These are phyloP conservation scores for Argentina anserina DNA, from an alignment of 306 rosid species.

Conservation along the genomic window DNA sequence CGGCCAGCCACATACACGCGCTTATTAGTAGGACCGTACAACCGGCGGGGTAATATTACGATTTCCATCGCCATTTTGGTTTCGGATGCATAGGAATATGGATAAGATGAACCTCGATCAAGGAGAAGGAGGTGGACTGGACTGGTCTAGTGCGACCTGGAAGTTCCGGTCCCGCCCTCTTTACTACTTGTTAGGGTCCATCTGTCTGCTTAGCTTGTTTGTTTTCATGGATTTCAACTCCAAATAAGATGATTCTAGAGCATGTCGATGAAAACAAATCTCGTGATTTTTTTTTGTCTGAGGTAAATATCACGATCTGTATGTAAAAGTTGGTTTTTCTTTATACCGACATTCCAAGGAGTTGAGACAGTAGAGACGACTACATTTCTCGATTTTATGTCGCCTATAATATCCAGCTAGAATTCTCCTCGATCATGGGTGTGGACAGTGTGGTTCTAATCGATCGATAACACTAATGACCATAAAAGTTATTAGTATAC, in stretches of 20 bases:
- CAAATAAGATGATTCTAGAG: not conserved
- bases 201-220: not conserved
- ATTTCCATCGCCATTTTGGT: not conserved
- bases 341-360: too few species aligned
- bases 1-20: slow-evolving; percentile 3
- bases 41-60: not conserved
- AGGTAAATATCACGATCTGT: not conserved
- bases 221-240: not conserved
- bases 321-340: too few species aligned
- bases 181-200: not conserved
- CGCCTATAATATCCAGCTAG: too few species aligned
- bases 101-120: not conserved
- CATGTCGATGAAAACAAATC: not conserved
- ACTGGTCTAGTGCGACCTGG: not conserved
- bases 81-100: not conserved
- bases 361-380: too few species aligned
- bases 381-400: not conserved
- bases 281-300: not conserved
- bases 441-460: too few species aligned
- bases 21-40: not conserved
- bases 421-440: too few species aligned
- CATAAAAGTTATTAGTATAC: too few species aligned
- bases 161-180: not conserved
- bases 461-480: too few species aligned
- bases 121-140: not conserved